Percentiles rank a stretch among this genome's conserved stretches.
Conservation (phyloP, 495 filamentous ascomycete genomes). For the Daldinia childiae region DNA sequence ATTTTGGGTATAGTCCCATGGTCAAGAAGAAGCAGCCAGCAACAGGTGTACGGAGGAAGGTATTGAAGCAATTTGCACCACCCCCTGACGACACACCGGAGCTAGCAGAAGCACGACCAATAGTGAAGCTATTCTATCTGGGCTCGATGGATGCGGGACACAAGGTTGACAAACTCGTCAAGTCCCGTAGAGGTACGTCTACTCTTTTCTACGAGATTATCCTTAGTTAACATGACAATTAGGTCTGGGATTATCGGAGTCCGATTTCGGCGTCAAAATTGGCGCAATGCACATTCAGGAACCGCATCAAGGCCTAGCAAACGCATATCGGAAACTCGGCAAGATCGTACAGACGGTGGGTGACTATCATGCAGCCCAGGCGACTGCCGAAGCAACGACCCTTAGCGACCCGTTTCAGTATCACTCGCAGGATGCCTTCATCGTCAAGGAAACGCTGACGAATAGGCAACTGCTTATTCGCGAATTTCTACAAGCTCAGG, state of each 20-base stretch:
- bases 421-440: constrained; percentile 94
- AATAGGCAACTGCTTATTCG: constrained; percentile 98
- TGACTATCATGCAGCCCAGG: constrained; percentile 97
- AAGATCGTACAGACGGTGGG: constrained; percentile 91
- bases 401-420: constrained; percentile 94
- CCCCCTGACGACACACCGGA: constrained; percentile 98
- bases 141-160: constrained; percentile 94
- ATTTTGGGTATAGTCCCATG: constrained; percentile 97
- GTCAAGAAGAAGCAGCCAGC: constrained; percentile 96
- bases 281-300: constrained; percentile 87
- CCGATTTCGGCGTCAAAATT: constrained; percentile 91
- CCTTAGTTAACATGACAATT: constrained; percentile 32
- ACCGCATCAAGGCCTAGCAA: constrained; percentile 83
- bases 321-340: constrained; percentile 94
- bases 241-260: constrained; percentile 93
- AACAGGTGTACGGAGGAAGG: constrained; percentile 91
- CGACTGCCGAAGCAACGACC: constrained; percentile 94
- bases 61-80: constrained; percentile 98
- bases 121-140: constrained; percentile 96
- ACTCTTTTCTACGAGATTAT: constrained; percentile 4
- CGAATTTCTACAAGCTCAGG: constrained; percentile 88
- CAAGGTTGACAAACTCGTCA: constrained; percentile 94
- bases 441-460: constrained; percentile 98
- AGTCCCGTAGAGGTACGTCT: constrained; percentile 81
- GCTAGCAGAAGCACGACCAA: constrained; percentile 84